Evolutionary conservation across 257 asterid genomes (phyloP).

Genomic region (Salvia rosmarinus): DNA sequence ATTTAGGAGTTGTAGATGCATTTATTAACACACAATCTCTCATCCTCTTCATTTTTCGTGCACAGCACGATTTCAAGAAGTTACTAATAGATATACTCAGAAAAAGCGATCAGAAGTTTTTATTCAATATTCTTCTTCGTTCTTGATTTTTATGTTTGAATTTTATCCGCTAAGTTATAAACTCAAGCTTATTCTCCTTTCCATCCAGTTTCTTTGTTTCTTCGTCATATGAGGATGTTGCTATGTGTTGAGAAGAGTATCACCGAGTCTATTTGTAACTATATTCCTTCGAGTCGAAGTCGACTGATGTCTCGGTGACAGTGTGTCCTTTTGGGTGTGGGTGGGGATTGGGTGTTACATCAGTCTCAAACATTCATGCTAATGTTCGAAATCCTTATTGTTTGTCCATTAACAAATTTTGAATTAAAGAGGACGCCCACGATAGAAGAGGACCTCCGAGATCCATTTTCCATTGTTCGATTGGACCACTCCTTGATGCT

Average conservation of each 20-base stretch:
- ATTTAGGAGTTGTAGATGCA: background rate
- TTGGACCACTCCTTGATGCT: background rate
- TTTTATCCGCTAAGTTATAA: constrained; percentile 14
- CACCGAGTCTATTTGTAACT: background rate
- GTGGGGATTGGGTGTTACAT: background rate
- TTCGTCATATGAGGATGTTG: background rate
- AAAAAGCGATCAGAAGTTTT: constrained; percentile 89
- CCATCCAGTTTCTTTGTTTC: background rate
- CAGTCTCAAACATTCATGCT: background rate
- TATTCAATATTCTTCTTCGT: constrained; percentile 26
- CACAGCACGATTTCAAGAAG: constrained; percentile 97
- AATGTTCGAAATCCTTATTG: background rate
- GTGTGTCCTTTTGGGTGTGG: background rate
- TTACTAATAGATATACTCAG: constrained; percentile 83
- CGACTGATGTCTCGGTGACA: constrained; percentile 13
- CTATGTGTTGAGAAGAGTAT: background rate
- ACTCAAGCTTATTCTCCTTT: constrained; percentile 16
- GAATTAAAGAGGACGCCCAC: background rate
- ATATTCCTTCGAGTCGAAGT: background rate
- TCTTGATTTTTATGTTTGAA: constrained; percentile 19
- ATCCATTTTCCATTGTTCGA: background rate
- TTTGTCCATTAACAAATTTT: background rate
- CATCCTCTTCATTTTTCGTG: constrained; percentile 50
- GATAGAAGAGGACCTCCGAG: background rate
- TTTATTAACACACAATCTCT: background rate